Conservation (phyloP, 2,329 filamentous ascomycete species). For the Triangularia verruculosa region DNA sequence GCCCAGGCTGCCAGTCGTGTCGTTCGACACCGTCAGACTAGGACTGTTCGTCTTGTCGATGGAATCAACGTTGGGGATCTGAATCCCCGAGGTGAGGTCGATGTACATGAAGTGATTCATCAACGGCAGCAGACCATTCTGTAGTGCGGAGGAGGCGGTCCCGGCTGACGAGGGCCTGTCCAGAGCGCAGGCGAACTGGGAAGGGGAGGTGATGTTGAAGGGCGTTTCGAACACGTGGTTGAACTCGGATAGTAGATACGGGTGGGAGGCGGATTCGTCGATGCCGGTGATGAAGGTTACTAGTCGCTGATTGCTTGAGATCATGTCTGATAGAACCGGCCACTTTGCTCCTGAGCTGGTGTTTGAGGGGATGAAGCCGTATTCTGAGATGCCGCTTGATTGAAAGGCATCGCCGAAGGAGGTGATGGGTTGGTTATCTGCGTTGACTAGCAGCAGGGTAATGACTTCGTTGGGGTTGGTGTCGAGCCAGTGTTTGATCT, state of each 20-base stretch:
- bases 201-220: conserved; percentile 60
- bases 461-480: conserved; percentile 70
- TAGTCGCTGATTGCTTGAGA: conserved; percentile 60
- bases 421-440: conserved; percentile 53
- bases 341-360: conserved; percentile 40
- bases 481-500: conserved; percentile 68
- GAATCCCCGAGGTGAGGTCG: conserved; percentile 50
- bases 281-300: conserved; percentile 66
- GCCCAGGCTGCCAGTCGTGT: conserved; percentile 49
- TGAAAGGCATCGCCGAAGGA: conserved; percentile 56
- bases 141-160: conserved; percentile 50
- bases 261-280: conserved; percentile 39
- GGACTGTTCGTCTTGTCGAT: conserved; percentile 65
- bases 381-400: conserved; percentile 56
- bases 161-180: conserved; percentile 58
- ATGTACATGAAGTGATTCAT: conserved; percentile 79
- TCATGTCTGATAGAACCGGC: conserved; percentile 71
- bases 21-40: conserved; percentile 39
- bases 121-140: conserved; percentile 62
- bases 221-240: conserved; percentile 69
- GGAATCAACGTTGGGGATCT: conserved; percentile 58
- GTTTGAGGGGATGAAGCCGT: conserved; percentile 57
- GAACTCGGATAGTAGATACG: conserved; percentile 64
- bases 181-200: conserved; percentile 69
- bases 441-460: conserved; percentile 71